These are phyloP conservation scores for Zelonia costaricensis DNA, from an alignment of 208 protist species.

Conservation along the genomic window DNA sequence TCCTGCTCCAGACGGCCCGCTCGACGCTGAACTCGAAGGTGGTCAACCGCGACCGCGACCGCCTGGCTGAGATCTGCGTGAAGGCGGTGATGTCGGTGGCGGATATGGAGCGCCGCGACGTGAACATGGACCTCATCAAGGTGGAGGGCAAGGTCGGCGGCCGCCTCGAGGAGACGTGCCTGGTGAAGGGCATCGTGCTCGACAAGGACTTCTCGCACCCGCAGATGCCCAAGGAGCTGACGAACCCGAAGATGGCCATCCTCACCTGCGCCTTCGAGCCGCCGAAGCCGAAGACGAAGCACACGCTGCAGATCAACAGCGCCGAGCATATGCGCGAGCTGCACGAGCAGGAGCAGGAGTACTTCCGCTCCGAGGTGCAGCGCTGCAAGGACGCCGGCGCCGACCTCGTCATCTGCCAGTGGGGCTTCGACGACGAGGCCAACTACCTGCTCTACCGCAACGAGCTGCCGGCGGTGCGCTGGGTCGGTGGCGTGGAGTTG, in stretches of 20 bases:
- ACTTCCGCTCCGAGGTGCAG: constrained; percentile 96
- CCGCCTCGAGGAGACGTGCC: constrained; percentile 97
- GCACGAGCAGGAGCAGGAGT: constrained; percentile 97
- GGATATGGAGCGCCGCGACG: constrained; percentile 98
- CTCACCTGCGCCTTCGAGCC: constrained; percentile 99
- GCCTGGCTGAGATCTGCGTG: constrained; percentile 99
- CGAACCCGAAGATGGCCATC: constrained; percentile 99
- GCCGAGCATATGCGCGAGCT: constrained; percentile 96
- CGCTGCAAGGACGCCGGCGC: constrained; percentile 97
- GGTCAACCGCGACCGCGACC: constrained; percentile 95
- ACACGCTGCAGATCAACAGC: constrained; percentile 97
- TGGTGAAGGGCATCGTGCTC: constrained; percentile 98
- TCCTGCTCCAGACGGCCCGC: constrained; percentile 96
- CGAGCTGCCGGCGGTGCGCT: constrained; percentile 99
- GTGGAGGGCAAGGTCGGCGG: constrained; percentile 98
- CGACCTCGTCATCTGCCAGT: constrained; percentile 99
- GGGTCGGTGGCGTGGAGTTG: constrained; percentile 99
- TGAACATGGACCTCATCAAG: constrained; percentile 99
- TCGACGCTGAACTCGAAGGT: constrained; percentile 99
- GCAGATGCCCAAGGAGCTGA: constrained; percentile 95
- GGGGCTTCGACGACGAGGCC: constrained; percentile 99
- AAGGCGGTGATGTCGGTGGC: constrained; percentile 99
- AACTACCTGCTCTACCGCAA: constrained; percentile 99
- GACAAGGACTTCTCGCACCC: constrained; percentile 99
- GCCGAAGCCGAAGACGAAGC: constrained; percentile 99